phyloP scores from a whole-genome alignment of 2,329 filamentous ascomycete species.

The Ophiostoma himal-ulmi region DNA sequence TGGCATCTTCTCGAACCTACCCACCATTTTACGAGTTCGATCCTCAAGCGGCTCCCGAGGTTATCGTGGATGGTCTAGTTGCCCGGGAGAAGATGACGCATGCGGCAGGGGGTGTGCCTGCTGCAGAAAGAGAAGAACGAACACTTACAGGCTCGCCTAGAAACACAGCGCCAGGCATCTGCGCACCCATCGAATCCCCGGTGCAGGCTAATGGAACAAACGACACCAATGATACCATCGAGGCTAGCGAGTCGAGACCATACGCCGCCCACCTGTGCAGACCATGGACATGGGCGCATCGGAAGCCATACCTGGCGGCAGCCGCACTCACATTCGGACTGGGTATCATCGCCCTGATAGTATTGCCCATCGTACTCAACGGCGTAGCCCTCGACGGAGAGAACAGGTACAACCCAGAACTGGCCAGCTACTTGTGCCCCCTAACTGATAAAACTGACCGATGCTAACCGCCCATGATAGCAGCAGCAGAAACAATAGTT shows the following conservation, averaged over 20 bases:
- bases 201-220: not conserved
- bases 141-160: not conserved
- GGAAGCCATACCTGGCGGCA: constrained; percentile 21
- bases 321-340: constrained; percentile 14
- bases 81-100: not conserved
- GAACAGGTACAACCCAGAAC: not conserved
- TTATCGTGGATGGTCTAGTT: not conserved
- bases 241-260: not conserved
- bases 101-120: not conserved
- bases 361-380: constrained; percentile 22
- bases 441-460: not conserved
- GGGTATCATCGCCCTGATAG: constrained; percentile 18
- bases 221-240: no score
- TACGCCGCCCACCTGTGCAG: not conserved
- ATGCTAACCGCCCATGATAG: not conserved
- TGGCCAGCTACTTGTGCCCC: not conserved
- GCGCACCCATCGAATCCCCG: no score
- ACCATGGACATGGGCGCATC: constrained; percentile 5
- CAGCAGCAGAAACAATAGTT: no score
- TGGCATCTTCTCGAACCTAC: no score
- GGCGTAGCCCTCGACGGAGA: constrained; percentile 3
- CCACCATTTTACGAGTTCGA: constrained; percentile 20
- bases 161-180: not conserved
- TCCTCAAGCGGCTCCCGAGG: constrained; percentile 14
- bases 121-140: not conserved